Percentiles rank a stretch among this genome's conserved stretches.
Conservation (phyloP, 2,329 filamentous ascomycete species). For the Stylonectria norvegica region DNA sequence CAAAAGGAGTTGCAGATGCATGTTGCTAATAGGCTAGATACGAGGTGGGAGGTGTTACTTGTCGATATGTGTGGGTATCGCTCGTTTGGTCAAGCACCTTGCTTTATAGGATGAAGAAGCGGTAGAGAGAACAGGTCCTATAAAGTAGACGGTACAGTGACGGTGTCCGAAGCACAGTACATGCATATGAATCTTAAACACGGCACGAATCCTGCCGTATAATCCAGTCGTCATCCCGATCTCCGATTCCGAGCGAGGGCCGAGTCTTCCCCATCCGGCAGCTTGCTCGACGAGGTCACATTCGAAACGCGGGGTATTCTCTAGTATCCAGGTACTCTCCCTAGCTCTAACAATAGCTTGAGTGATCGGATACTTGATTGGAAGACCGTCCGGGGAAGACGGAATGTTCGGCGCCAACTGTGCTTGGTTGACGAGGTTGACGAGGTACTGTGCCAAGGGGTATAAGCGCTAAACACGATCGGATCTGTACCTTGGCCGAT, state of each 20-base stretch:
- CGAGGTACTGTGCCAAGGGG: not conserved
- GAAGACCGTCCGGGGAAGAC: not conserved
- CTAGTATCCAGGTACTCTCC: not conserved
- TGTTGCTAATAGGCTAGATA: slow-evolving; percentile 6
- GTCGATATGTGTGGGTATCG: slow-evolving; percentile 4
- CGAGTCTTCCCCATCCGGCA: slow-evolving; percentile 9
- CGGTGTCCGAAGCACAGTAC: slow-evolving; percentile 5
- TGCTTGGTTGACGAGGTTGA: not conserved
- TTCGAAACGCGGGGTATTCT: slow-evolving; percentile 11
- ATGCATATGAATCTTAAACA: slow-evolving; percentile 4
- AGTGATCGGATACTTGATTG: not conserved
- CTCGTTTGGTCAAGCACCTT: not conserved
- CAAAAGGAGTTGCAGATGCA: slow-evolving; percentile 15
- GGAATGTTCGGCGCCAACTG: not conserved
- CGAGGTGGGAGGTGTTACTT: not conserved
- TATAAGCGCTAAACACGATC: not conserved
- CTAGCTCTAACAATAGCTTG: not conserved
- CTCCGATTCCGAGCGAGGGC: slow-evolving; percentile 13
- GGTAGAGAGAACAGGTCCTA: slow-evolving; percentile 7
- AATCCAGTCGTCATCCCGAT: not conserved
- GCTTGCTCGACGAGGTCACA: slow-evolving; percentile 12
- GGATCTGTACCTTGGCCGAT: too few species aligned
- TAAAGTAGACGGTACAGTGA: slow-evolving; percentile 3
- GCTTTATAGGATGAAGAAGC: slow-evolving; percentile 2
- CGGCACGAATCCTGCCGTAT: too few species aligned